Conservation (phyloP, 257 asterid species). For the Solanum ossicruentum region DNA sequence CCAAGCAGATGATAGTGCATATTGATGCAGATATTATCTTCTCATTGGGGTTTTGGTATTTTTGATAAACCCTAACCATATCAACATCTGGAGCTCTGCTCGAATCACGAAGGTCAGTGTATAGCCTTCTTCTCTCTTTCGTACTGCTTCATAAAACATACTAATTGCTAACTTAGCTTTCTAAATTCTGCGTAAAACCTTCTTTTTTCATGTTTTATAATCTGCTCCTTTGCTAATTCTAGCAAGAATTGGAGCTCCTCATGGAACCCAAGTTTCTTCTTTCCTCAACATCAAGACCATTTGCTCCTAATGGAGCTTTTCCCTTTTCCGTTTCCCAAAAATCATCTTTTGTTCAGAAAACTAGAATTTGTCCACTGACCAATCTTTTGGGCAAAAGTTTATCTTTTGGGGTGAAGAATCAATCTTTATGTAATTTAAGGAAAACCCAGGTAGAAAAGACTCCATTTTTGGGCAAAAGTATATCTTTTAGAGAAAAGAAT, state of each 20-base stretch:
- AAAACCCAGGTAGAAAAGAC: slow-evolving; percentile 21
- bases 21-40: not conserved
- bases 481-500: slow-evolving; percentile 18
- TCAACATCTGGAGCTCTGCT: not conserved
- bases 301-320: slow-evolving; percentile 31
- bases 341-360: slow-evolving; percentile 25
- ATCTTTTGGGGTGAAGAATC: slow-evolving; percentile 18
- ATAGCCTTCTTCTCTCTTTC: not conserved
- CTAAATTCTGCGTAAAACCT: not conserved
- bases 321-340: slow-evolving; percentile 39
- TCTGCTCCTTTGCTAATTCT: slow-evolving; percentile 1
- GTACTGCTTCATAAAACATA: not conserved
- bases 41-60: slow-evolving; percentile 17
- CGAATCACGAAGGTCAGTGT: slow-evolving; percentile 20
- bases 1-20: not conserved
- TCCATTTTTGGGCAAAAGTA: slow-evolving; percentile 35
- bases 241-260: not conserved
- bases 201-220: slow-evolving; percentile 5
- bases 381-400: slow-evolving; percentile 31
- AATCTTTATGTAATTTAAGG: slow-evolving; percentile 13
- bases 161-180: not conserved
- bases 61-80: slow-evolving; percentile 43
- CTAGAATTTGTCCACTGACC: slow-evolving; percentile 15
- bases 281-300: slow-evolving; percentile 35
- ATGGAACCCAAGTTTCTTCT: slow-evolving; percentile 56